Conservation (phyloP, 1,284 basidiomycete genomes). For the Athelia psychrophila region DNA sequence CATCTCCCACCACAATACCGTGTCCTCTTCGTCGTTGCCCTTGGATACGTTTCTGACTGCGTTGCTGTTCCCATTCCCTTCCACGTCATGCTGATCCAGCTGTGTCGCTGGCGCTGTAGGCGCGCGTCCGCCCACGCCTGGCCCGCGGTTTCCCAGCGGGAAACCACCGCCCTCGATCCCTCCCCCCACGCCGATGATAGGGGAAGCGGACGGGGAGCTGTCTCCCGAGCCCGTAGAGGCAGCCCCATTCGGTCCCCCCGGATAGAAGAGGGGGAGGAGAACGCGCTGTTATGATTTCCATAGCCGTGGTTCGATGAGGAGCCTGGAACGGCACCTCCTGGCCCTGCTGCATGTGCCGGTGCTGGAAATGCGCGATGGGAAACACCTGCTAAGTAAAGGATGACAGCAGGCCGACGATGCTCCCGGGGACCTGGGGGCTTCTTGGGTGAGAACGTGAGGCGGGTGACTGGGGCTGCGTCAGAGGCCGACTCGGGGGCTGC, state of each 20-base stretch:
- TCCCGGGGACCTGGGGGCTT: slow-evolving; percentile 17
- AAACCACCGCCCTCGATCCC: slow-evolving; percentile 14
- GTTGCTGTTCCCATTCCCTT: slow-evolving; percentile 11
- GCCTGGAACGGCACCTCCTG: too few species aligned
- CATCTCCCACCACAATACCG: too few species aligned
- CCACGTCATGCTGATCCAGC: slow-evolving; percentile 10
- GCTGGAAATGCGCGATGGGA: too few species aligned
- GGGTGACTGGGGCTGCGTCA: slow-evolving; percentile 1
- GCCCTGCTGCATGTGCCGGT: too few species aligned
- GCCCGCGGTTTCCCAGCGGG: slow-evolving; percentile 27
- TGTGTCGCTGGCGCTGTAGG: too few species aligned
- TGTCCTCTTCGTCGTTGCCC: too few species aligned
- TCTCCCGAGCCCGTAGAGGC: slow-evolving; percentile 1
- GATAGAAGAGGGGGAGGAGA: slow-evolving; percentile 31
- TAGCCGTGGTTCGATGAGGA: too few species aligned
- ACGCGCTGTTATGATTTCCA: slow-evolving; percentile 24
- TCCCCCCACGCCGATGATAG: too few species aligned
- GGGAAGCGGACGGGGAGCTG: not conserved
- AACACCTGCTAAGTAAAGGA: slow-evolving; percentile 5
- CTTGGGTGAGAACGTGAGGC: too few species aligned
- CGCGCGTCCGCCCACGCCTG: too few species aligned
- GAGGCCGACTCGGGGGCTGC: slow-evolving; percentile 1
- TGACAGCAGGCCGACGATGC: slow-evolving; percentile 11
- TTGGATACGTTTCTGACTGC: slow-evolving; percentile 17
- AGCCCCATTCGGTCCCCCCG: slow-evolving; percentile 4